A percentile compares a stretch with the other conserved stretches of the same genome.
These are phyloP conservation scores for Lepiota venenata DNA, from an alignment of 768 basidiomycete genomes.

Conservation along the genomic window DNA sequence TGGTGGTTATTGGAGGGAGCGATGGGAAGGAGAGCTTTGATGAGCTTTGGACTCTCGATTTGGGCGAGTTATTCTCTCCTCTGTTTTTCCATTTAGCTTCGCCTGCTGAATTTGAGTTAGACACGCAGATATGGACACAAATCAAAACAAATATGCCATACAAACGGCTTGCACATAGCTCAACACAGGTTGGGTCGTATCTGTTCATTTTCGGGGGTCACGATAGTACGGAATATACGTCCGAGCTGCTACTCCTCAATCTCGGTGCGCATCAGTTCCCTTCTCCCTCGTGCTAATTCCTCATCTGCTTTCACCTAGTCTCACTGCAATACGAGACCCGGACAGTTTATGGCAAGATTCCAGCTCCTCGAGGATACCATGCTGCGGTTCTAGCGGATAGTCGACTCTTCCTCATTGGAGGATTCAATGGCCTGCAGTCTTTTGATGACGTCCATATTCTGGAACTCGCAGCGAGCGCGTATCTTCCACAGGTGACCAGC, in stretches of 20 bases:
- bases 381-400: conserved; percentile 79
- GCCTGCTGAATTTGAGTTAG: conserved; percentile 20
- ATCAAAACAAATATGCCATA: conserved; percentile 38
- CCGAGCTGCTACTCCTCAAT: conserved; percentile 81
- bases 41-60: conserved; percentile 83
- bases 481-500: conserved; percentile 86
- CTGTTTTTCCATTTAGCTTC: neutral
- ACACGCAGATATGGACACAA: conserved; percentile 39
- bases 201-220: conserved; percentile 90
- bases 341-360: conserved; percentile 61
- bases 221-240: conserved; percentile 70
- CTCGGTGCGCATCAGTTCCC: conserved; percentile 51
- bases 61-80: conserved; percentile 51
- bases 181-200: conserved; percentile 90
- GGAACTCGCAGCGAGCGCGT: conserved; percentile 84
- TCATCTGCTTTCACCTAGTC: conserved; percentile 40
- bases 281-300: neutral
- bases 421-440: conserved; percentile 79
- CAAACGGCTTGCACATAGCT: conserved; percentile 77
- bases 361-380: conserved; percentile 82
- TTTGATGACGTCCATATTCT: conserved; percentile 85
- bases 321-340: conserved; percentile 82
- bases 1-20: conserved; percentile 89
- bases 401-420: conserved; percentile 83
- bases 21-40: conserved; percentile 87